phyloP scores from a whole-genome alignment of 2,329 filamentous ascomycete species.

The Coniosporium tulheliwenetii region DNA sequence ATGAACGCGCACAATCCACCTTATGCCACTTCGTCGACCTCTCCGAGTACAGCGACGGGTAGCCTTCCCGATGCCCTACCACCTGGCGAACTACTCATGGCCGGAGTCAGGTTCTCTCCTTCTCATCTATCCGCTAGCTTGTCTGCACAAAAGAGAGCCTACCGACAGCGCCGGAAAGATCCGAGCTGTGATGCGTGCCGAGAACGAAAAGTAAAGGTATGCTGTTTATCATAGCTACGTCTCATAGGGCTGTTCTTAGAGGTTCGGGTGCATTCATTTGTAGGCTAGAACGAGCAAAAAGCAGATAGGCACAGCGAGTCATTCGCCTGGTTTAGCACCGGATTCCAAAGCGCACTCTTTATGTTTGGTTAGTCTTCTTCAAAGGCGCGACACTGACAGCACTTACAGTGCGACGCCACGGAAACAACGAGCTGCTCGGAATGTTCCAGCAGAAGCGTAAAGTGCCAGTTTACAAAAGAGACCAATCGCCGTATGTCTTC shows the following conservation, averaged over 20 bases:
- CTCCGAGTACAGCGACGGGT: conserved; percentile 18
- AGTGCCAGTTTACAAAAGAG: conserved; percentile 98
- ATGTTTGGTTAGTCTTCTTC: too few relatives aligned
- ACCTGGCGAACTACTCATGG: conserved; percentile 18
- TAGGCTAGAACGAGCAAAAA: too few relatives aligned
- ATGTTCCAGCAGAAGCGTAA: conserved; percentile 89
- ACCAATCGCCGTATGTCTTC: conserved; percentile 98
- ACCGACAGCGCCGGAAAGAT: conserved; percentile 87
- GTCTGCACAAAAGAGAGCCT: conserved; percentile 79
- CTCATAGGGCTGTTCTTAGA: not conserved
- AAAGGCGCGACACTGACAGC: conserved; percentile 2
- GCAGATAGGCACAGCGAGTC: too few relatives aligned
- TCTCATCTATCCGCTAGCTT: conserved; percentile 29
- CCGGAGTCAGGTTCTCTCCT: conserved; percentile 21
- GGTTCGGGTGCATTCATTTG: not conserved
- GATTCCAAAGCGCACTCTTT: too few relatives aligned
- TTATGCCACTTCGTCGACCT: conserved; percentile 13
- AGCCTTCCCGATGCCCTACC: conserved; percentile 14
- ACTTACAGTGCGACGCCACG: conserved; percentile 71
- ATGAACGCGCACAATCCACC: conserved; percentile 14
- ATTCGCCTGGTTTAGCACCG: too few relatives aligned
- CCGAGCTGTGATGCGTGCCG: conserved; percentile 95
- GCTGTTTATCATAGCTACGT: not conserved
- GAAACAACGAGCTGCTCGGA: conserved; percentile 94
- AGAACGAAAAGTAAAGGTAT: conserved; percentile 56